Base-by-base conservation (phyloP, 2,329 filamentous ascomycete genomes). In the Apiospora hydei region DNA sequence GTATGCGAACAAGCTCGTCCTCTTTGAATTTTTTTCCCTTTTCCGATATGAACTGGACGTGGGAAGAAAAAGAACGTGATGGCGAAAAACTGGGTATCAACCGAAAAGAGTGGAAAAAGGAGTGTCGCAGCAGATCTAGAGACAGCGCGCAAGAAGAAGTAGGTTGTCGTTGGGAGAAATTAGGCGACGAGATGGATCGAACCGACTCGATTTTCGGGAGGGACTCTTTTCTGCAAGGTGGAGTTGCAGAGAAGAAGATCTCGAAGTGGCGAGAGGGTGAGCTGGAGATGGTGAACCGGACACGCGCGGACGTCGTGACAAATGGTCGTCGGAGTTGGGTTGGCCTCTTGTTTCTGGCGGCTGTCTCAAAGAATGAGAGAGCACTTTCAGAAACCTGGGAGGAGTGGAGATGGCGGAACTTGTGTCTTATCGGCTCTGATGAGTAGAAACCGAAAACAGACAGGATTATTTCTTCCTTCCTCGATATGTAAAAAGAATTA, bases 61-160 rank as follows among this genome's bases (percentile, higher is more conserved):
- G 68, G 47, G 34, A 69, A 49, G 67, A 69, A 69, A 69, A 69
- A 51, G 68, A 69, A 51, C 68, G 68, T 69, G 44, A 69, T 49
- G 44, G 47, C 68, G 46, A 49, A 69, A 69, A 69, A 69, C 16
- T 53, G 44, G 44, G 68, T 69, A 69, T 49, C 47, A 24, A 49
- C 49, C 68, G 68, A 51, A 51, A 69, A 43, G 68, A 51, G 68
- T 49, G 44, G 68, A 49, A 69, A 69, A 51, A 41, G 44, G 67
- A 51, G 68, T 49, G 68, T 49, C 47, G 68, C 44, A 47, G 46
- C 46, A 38, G 51, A 69, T 34, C 30, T 30, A 38, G 68, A 69
- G 68, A 49, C 67, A 46, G 68, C 34, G 30, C 46, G 68, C 44
- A 69, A 51, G 46, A 51, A 34, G 30, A n/a, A n/a, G 57, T 64